These are phyloP conservation scores for Tolypocladium nubicola DNA, from an alignment of 2,329 filamentous ascomycete genomes.

Conservation along the genomic window DNA sequence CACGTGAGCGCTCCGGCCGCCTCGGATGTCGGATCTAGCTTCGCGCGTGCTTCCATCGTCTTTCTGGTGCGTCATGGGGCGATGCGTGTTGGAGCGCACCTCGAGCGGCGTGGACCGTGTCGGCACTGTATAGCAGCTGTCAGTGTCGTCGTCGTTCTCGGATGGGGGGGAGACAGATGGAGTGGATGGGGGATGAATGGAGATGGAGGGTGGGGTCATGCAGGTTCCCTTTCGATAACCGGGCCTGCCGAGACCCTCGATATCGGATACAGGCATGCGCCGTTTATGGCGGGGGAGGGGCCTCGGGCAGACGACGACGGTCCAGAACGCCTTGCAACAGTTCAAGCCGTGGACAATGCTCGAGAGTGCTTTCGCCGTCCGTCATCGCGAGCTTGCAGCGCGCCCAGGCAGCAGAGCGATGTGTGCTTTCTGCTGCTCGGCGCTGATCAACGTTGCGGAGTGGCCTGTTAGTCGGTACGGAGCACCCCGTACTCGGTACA, in stretches of 20 bases:
- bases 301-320: not conserved
- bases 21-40: not conserved
- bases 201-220: not conserved
- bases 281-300: not conserved
- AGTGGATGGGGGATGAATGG: not conserved
- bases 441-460: not conserved
- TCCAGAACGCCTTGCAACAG: not conserved
- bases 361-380: too few relatives aligned
- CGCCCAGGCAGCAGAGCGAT: not conserved
- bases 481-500: too few relatives aligned
- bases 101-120: not conserved
- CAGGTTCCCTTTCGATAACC: not conserved
- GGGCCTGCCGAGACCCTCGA: not conserved
- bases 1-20: not conserved
- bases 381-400: not conserved
- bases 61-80: not conserved
- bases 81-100: not conserved
- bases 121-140: not conserved
- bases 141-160: not conserved
- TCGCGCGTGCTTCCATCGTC: not conserved
- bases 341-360: too few relatives aligned
- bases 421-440: not conserved
- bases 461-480: too few relatives aligned
- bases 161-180: not conserved
- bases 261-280: not conserved